Evolutionary conservation across 2,329 filamentous ascomycete species (phyloP), one percentile per base, ranked within the genome.

Genomic region (Colletotrichum tropicale): DNA sequence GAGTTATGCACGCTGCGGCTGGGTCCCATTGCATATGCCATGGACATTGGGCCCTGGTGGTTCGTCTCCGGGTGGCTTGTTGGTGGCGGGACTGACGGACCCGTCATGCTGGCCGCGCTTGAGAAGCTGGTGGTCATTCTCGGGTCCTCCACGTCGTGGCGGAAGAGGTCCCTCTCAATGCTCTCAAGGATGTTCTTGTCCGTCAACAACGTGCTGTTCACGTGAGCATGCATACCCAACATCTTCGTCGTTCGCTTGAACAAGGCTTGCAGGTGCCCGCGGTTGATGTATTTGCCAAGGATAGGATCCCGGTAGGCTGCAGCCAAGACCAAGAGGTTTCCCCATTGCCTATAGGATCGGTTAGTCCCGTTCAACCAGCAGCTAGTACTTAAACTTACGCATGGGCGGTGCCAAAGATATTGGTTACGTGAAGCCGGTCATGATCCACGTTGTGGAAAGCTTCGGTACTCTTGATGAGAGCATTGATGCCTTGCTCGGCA

Each of bases 351-450:
- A 77, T 61, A 75, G 16, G 36, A 55, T 74, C 15, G 38, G 66
- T 70, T 30, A 34, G 21, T 36, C 21, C 16, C 36, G 28, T 6
- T 13, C 12, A 8, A 28, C 16, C 3, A 10, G n/a, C 8, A 21
- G 21, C 30, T 5, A 62, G 30, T n/a, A 15, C 4, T 8, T 28
- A 6, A 8, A 92, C 95, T 91, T 94, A 98, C 95, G 96, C 96
- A 88, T 98, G 96, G 77, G 96, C 94, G 21, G 96, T 98, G 68
- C 96, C 96, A 85, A 98, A 98, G 28, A 98, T 93, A 80, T 98
- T 98, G n/a, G 96, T 98, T 71, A 98, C 93, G 67, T 98, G 93
- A 10, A 94, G 91, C 34, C 95, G 91, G 76, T 90, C 85, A n/a
- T 86, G 85, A 18, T 91, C 87, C 30, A 94, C 88, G 3, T 88